Evolutionary conservation across 1,139 yeast genomes (phyloP), one percentile per base, ranked within the genome.

Genomic region (Yamadazyma siamensis): DNA sequence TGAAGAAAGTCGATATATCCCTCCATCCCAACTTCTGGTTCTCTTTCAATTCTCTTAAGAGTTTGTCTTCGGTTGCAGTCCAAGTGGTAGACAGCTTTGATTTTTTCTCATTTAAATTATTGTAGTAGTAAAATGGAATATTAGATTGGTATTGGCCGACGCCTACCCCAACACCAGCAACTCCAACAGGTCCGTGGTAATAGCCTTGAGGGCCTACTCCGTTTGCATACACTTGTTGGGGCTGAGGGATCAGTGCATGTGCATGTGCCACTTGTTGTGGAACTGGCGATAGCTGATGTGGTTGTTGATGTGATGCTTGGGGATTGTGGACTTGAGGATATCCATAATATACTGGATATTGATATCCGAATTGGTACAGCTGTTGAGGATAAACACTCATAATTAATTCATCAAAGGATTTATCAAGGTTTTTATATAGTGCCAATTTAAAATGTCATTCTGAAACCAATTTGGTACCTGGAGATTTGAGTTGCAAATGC

Each of bases 21-120:
- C 70, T 52, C 73, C 73, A 66, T 1, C 73, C 73, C 33, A 65
- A 51, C 38, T 65, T 65, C 40, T 63, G 70, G 3, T 56, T 57
- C 29, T 63, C 69, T 40, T 63, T 63, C 32, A 63, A 52, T 31
- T 61, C 62, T 28, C 67, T 41, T 28, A 63, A 50, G 11, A 63
- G 43, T 35, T 56, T 56, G 36, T 63, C 70, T 37, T 63, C 70
- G 29, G 55, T 50, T n/a, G 64, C 56, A 1, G 67, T 49, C 70
- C 70, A 63, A 3, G 67, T 61, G 4, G 65, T 54, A 5, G 60
- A 53, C 41, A 58, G 65, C 35, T 62, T 62, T 4, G 58, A 43
- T 23, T 43, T 44, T 25, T 42, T 43, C 23, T 44, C 48, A 24
- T 35, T 38, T 3, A 36, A 21, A 16, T 34, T 39, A 21, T 36